A percentile compares a stretch with the other conserved stretches of the same genome.
Evolutionary conservation across 2,329 filamentous ascomycete genomes (phyloP).

Genomic region (Kalmusia sp.): DNA sequence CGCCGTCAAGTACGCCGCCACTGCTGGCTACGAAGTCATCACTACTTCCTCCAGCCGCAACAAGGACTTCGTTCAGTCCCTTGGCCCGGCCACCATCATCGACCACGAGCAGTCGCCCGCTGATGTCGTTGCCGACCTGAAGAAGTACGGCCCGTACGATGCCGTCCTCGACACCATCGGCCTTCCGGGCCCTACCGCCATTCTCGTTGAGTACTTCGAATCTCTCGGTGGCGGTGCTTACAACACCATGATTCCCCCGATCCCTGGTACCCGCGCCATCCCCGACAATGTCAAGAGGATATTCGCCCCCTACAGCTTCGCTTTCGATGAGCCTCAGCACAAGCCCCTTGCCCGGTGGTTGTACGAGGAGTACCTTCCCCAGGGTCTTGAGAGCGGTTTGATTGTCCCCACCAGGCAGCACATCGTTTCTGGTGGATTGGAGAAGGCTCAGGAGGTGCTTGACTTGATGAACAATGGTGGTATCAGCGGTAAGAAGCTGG

Average conservation of each 20-base stretch:
- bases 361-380: constrained; percentile 23
- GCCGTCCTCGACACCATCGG: constrained; percentile 34
- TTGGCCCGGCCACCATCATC: constrained; percentile 34
- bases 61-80: constrained; percentile 32
- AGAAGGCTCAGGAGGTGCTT: constrained; percentile 18
- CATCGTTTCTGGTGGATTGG: constrained; percentile 22
- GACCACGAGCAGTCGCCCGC: constrained; percentile 29
- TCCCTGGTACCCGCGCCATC: constrained; percentile 4
- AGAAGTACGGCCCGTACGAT: constrained; percentile 33
- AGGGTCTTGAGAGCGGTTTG: constrained; percentile 16
- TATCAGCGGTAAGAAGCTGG: constrained; percentile 33
- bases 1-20: constrained; percentile 33
- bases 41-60: constrained; percentile 44
- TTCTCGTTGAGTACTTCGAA: constrained; percentile 21
- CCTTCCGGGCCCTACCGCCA: constrained; percentile 11
- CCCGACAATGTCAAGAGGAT: constrained; percentile 20
- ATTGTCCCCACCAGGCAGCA: constrained; percentile 22
- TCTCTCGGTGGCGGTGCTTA: constrained; percentile 18
- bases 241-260: constrained; percentile 22
- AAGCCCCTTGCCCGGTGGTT: constrained; percentile 19
- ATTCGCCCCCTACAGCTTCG: constrained; percentile 20
- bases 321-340: constrained; percentile 16
- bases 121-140: constrained; percentile 25
- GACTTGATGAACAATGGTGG: constrained; percentile 24
- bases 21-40: constrained; percentile 41